These are phyloP conservation scores for Thielaviopsis euricoi DNA, from an alignment of 2,329 filamentous ascomycete genomes.

Conservation along the genomic window DNA sequence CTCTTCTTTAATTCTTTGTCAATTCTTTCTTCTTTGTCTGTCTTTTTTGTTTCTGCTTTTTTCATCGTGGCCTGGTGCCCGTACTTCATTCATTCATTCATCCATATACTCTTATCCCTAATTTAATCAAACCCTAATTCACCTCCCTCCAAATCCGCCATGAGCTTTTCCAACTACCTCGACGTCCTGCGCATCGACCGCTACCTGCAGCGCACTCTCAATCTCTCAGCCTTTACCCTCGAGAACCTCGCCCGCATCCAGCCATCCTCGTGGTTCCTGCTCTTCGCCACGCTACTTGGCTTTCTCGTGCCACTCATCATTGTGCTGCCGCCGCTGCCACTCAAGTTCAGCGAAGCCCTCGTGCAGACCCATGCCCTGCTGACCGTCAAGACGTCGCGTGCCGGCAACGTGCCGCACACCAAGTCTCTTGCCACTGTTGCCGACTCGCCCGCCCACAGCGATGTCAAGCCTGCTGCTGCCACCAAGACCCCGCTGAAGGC, in stretches of 20 bases:
- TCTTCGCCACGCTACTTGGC: slow-evolving; percentile 28
- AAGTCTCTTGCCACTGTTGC: neutral
- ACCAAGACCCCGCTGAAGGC: too few relatives aligned
- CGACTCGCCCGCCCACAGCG: neutral
- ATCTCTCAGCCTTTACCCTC: slow-evolving; percentile 3
- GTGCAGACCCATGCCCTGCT: slow-evolving; percentile 36
- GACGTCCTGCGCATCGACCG: slow-evolving; percentile 9
- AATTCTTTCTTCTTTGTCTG: neutral
- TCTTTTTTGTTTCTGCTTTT: too few relatives aligned
- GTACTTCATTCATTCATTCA: neutral
- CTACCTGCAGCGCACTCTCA: slow-evolving; percentile 4
- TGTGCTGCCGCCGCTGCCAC: slow-evolving; percentile 36
- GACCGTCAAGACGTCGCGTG: slow-evolving; percentile 8
- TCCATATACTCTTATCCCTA: neutral
- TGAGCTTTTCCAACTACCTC: neutral
- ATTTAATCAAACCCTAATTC: neutral
- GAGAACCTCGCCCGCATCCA: slow-evolving; percentile 17
- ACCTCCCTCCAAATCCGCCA: too few relatives aligned
- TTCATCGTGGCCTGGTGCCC: neutral
- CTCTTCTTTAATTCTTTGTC: neutral
- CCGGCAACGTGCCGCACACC: slow-evolving; percentile 7
- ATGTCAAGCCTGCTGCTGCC: slow-evolving; percentile 2
- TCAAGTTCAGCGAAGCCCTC: slow-evolving; percentile 35
- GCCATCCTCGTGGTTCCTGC: slow-evolving; percentile 21
- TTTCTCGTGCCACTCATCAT: slow-evolving; percentile 38